These are phyloP conservation scores for Tuber borchii DNA, from an alignment of 495 filamentous ascomycete genomes.

Conservation along the genomic window DNA sequence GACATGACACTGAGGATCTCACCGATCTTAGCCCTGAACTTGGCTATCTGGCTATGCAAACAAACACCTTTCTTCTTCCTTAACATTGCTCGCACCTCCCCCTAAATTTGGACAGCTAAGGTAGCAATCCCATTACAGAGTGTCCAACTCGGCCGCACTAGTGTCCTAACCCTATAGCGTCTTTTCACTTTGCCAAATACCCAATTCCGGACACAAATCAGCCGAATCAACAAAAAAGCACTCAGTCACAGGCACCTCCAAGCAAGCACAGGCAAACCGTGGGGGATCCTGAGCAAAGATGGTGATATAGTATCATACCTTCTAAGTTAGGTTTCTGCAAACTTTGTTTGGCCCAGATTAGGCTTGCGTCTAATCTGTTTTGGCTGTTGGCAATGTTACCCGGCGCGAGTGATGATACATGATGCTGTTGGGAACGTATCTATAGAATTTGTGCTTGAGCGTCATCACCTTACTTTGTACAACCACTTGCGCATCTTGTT, in stretches of 20 bases:
- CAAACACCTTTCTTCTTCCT: background rate
- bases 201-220: background rate
- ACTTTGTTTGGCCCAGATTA: background rate
- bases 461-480: background rate
- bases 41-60: background rate
- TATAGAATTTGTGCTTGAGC: background rate
- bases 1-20: background rate
- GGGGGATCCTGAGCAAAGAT: background rate
- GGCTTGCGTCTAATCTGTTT: no score
- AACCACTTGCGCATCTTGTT: background rate
- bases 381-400: background rate
- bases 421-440: background rate
- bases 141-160: background rate
- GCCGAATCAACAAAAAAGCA: background rate
- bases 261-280: background rate
- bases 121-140: background rate
- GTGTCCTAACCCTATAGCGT: background rate
- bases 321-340: background rate
- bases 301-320: background rate
- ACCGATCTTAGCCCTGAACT: background rate
- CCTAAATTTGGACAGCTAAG: background rate
- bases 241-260: background rate
- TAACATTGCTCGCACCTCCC: background rate
- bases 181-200: background rate
- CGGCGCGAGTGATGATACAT: background rate